These are phyloP conservation scores for Pseudogymnoascus sp. DNA, from an alignment of 2,329 filamentous ascomycete species.

Conservation along the genomic window DNA sequence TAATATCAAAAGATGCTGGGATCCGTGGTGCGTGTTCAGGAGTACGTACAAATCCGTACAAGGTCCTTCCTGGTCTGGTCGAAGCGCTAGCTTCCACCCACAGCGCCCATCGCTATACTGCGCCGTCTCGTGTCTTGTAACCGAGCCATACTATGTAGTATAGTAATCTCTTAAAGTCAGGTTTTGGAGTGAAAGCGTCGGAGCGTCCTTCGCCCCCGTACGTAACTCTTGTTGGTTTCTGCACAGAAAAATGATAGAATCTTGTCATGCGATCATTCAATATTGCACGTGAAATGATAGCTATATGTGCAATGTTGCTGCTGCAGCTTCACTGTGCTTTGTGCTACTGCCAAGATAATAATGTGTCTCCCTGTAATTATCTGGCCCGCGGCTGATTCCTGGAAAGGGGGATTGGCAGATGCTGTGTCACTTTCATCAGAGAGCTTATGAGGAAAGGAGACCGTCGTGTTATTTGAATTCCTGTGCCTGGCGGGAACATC, in stretches of 20 bases:
- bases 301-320: conserved; percentile 5
- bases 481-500: conserved; percentile 4
- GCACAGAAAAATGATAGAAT: not conserved
- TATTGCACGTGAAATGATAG: conserved; percentile 7
- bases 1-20: conserved; percentile 1
- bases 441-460: conserved; percentile 4
- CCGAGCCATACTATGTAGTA: not conserved
- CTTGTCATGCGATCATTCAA: not conserved
- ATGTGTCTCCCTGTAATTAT: not conserved
- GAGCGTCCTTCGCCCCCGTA: not conserved
- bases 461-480: not conserved
- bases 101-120: not conserved
- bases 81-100: not conserved
- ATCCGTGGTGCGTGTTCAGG: not conserved
- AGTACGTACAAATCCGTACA: conserved; percentile 7
- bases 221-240: not conserved
- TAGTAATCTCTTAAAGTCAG: not conserved
- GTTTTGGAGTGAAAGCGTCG: not conserved
- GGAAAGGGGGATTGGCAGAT: conserved; percentile 3
- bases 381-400: not conserved
- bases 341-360: conserved; percentile 4
- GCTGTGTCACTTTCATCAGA: not conserved
- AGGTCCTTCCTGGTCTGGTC: not conserved
- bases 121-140: not conserved
- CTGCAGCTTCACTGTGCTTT: not conserved